Percentiles rank a stretch among this genome's conserved stretches.
phyloP scores from a whole-genome alignment of 768 basidiomycete species.

The Collybia mongolica region DNA sequence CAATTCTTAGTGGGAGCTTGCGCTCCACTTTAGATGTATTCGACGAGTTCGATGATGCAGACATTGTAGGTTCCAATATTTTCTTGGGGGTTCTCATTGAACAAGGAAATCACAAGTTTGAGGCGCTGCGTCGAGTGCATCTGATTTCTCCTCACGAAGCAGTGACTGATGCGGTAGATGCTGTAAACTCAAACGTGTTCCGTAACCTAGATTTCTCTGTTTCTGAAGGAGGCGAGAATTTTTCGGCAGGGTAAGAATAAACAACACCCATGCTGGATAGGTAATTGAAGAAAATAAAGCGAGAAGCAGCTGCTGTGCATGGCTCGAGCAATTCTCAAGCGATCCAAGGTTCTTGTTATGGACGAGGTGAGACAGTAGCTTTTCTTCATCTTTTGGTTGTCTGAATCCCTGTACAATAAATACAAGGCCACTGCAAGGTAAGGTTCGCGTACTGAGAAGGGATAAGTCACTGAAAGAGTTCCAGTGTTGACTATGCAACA shows the following conservation, averaged over 20 bases:
- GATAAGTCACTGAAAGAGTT: not conserved
- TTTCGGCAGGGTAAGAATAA: constrained; percentile 68
- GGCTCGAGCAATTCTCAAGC: constrained; percentile 78
- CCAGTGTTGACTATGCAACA: constrained; percentile 82
- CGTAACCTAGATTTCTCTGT: constrained; percentile 70
- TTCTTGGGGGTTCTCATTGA: not conserved
- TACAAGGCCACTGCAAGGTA: constrained; percentile 68
- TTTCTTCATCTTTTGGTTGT: not conserved
- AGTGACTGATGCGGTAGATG: constrained; percentile 42
- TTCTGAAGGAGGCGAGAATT: constrained; percentile 87
- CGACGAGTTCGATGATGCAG: constrained; percentile 80
- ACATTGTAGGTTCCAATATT: constrained; percentile 54
- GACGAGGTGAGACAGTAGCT: constrained; percentile 65
- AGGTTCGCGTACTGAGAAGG: not conserved
- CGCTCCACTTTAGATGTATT: constrained; percentile 85
- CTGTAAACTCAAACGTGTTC: constrained; percentile 74
- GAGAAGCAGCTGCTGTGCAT: constrained; percentile 85
- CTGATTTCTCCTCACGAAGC: constrained; percentile 62
- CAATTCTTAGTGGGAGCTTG: constrained; percentile 79
- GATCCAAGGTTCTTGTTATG: constrained; percentile 76
- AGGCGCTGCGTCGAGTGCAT: constrained; percentile 79
- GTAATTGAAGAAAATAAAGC: constrained; percentile 18
- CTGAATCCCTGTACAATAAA: constrained; percentile 4
- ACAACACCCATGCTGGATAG: not conserved
- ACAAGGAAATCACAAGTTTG: constrained; percentile 46